Evolutionary conservation across 83 land plant species (phyloP).

Genomic region (Picea abies): DNA sequence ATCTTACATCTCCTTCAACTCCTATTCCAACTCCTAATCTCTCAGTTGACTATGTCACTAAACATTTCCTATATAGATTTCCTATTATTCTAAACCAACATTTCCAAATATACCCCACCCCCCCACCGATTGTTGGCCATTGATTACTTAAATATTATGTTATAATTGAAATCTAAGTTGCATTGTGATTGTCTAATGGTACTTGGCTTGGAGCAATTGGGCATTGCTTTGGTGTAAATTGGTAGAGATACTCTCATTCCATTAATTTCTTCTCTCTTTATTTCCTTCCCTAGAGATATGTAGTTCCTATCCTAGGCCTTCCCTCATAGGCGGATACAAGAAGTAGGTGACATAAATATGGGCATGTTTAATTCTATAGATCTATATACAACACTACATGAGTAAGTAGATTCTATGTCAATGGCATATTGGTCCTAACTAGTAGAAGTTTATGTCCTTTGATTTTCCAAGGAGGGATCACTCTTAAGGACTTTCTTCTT

Average conservation of each 20-base stretch:
- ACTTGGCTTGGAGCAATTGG: conserved; percentile 24
- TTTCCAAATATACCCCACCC: too few species aligned
- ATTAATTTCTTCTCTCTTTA: conserved; percentile 17
- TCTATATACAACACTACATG: conserved; percentile 16
- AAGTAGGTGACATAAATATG: conserved; percentile 73
- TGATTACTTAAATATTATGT: conserved; percentile 6
- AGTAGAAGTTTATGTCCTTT: conserved; percentile 8
- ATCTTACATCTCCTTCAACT: too few species aligned
- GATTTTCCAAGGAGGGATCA: conserved; percentile 21
- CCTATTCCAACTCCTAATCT: too few species aligned
- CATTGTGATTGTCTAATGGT: conserved; percentile 18
- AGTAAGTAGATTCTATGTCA: background rate
- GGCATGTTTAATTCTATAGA: conserved; percentile 26
- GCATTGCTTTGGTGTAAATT: background rate
- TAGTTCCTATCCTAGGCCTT: conserved; percentile 13
- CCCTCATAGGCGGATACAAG: conserved; percentile 54
- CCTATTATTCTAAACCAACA: too few species aligned
- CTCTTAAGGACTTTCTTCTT: conserved; percentile 38
- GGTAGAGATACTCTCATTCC: conserved; percentile 8
- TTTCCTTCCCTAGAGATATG: background rate
- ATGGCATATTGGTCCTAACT: conserved; percentile 3
- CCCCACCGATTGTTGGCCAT: background rate
- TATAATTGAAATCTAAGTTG: conserved; percentile 8
- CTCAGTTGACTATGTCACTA: too few species aligned
- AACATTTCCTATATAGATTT: too few species aligned